phyloP scores from a whole-genome alignment of 2,329 filamentous ascomycete species.

The Scortechinia acanthostroma region DNA sequence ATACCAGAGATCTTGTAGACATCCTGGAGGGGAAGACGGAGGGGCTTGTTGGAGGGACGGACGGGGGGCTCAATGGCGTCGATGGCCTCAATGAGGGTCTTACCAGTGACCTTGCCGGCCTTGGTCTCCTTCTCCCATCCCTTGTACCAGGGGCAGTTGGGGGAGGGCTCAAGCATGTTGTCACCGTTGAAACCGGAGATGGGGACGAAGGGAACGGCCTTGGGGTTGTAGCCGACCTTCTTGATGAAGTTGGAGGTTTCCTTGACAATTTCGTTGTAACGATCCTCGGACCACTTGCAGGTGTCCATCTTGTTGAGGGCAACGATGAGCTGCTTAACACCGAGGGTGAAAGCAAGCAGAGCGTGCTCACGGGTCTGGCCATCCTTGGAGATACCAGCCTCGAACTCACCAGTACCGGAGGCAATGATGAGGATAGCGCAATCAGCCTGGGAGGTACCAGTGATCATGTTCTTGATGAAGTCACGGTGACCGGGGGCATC shows the following conservation, averaged over 20 bases:
- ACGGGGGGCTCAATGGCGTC: conserved; percentile 87
- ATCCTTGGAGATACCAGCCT: conserved; percentile 99
- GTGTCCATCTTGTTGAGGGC: conserved; percentile 99
- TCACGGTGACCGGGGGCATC: conserved; percentile 99
- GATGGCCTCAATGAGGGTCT: conserved; percentile 98
- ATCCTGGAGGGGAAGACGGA: conserved; percentile 99
- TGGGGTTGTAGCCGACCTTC: conserved; percentile 99
- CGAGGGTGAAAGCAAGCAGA: conserved; percentile 98
- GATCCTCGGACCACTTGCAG: conserved; percentile 92
- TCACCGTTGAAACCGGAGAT: conserved; percentile 99
- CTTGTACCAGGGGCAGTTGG: conserved; percentile 99
- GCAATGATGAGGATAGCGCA: conserved; percentile 99
- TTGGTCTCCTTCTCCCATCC: conserved; percentile 99
- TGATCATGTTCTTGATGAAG: conserved; percentile 99
- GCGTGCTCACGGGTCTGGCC: conserved; percentile 99
- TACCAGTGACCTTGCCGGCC: conserved; percentile 76
- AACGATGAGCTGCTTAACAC: conserved; percentile 99
- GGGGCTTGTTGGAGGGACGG: conserved; percentile 97
- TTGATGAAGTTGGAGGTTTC: conserved; percentile 99
- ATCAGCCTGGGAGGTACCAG: conserved; percentile 99
- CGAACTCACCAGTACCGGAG: conserved; percentile 99
- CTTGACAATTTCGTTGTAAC: conserved; percentile 99
- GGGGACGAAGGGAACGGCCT: conserved; percentile 94
- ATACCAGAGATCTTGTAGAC: conserved; percentile 99
- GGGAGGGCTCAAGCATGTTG: conserved; percentile 90